Evolutionary conservation across 495 filamentous ascomycete genomes (phyloP), one percentile per base, ranked within the genome.

Genomic region (Lichina pygmaea): DNA sequence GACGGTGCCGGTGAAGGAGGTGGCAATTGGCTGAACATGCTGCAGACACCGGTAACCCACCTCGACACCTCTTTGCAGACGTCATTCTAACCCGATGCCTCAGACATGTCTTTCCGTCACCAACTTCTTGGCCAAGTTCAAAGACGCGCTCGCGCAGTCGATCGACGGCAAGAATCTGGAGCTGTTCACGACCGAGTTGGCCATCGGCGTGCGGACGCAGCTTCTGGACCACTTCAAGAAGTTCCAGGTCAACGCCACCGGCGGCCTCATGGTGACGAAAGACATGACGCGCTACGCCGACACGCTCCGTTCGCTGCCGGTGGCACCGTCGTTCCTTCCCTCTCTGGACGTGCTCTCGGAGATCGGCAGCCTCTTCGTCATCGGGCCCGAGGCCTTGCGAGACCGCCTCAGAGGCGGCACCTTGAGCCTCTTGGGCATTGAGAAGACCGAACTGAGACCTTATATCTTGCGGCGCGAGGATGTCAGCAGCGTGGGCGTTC

Each of bases 341-440:
- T 68, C 68, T 50, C 72, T 93, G 53, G 86, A 95, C 62, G 66
- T 91, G 38, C 57, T 95, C 46, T 73, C 80, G 34, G 91, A 95
- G 62, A 83, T 99, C 48, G 86, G 83, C n/a, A 93, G 82, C 58
- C 60, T 99, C 42, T 99, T 95, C 55, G 89, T 95, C 38, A 83
- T 95, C 60, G 81, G 83, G 15, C 74, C 78, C 10, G 86, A 94
- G 62, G 86, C 84, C 33, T 61, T 94, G 46, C 67, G 76, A 41
- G 86, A 93, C 62, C 66, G 82, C 44, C 62, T 93, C 55, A 72
- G 77, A 48, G 70, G 65, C 33, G 57, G 44, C 43, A 48, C 52
- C 56, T 11, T 34, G 38, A 36, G n/a, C 44, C 13, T 48, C 11
- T 70, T 53, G 64, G 71, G 61, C 61, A 56, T 70, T 55, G 62